Evolutionary conservation across 2,329 filamentous ascomycete genomes (phyloP), one percentile per base, ranked within the genome.

Genomic region (Mariannaea sp.): DNA sequence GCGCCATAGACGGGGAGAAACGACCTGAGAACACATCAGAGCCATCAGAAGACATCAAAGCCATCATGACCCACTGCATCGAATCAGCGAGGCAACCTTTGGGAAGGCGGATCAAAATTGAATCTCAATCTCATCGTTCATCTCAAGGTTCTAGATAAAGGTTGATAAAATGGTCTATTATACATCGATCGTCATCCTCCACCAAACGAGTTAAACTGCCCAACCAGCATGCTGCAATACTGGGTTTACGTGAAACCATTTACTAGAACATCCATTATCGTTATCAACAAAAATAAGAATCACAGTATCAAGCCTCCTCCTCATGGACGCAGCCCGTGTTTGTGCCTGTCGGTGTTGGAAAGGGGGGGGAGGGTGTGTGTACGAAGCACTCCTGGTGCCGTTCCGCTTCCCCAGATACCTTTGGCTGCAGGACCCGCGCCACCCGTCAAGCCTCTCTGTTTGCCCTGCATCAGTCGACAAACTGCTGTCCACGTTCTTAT

Each of bases 331-430:
- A 26, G 30, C 19, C 12, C 30, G 9, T 42, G 48, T 14, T n/a
- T 29, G 26, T 26, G 20, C 29, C 17, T 24, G 14, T 20, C 10
- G 10, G n/a, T n/a, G n/a, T n/a, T n/a, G n/a, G n/a, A n/a, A n/a
- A n/a, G n/a, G 7, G 19, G 24, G 40, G 24, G 20, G 44, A 47
- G 33, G 33, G 35, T 17, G 17, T 47, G 44, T 33, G 2, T n/a
- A n/a, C n/a, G n/a, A n/a, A n/a, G n/a, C n/a, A n/a, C n/a, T n/a
- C n/a, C 29, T 35, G 32, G 7, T 16, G 17, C n/a, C n/a, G 27
- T 59, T 56, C 50, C 43, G 49, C 41, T 62, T 66, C 60, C 61
- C 59, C 49, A 57, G 61, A 39, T 39, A 49, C 47, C 36, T 26
- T 16, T 12, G 39, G 13, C 20, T 36, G 29, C 49, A 19, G 32